Conservation (phyloP, 2,329 filamentous ascomycete genomes). For the Hymenoscyphus occultus region DNA sequence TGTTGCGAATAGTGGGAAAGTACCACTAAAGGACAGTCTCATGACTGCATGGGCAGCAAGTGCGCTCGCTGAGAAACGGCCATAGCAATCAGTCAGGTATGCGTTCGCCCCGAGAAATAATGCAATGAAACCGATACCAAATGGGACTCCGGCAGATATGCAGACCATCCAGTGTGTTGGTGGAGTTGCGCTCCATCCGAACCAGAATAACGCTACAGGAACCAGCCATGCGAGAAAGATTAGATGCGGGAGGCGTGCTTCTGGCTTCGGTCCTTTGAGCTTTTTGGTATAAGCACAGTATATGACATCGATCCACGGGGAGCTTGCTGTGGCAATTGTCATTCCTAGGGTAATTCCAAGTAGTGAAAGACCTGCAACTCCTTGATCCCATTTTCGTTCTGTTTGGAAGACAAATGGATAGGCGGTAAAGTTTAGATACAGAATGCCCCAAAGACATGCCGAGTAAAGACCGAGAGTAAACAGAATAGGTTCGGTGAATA, state of each 20-base stretch:
- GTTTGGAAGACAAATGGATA: constrained; percentile 49
- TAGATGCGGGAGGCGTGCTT: constrained; percentile 75
- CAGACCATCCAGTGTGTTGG: constrained; percentile 72
- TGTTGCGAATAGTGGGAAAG: constrained; percentile 70
- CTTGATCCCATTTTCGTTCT: constrained; percentile 43
- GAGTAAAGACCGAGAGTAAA: constrained; percentile 51
- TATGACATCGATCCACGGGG: background rate
- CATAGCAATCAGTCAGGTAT: constrained; percentile 72
- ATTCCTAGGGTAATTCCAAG: constrained; percentile 53
- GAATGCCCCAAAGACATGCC: constrained; percentile 39
- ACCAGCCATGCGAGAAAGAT: constrained; percentile 72
- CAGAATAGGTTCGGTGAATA: constrained; percentile 51
- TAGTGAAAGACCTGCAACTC: constrained; percentile 48
- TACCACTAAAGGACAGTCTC: constrained; percentile 75
- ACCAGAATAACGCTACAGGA: constrained; percentile 79
- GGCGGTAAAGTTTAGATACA: constrained; percentile 40
- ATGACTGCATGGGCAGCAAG: constrained; percentile 78
- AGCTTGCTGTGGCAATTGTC: constrained; percentile 43
- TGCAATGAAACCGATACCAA: constrained; percentile 61
- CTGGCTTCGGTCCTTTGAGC: constrained; percentile 63
- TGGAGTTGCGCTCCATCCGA: constrained; percentile 76
- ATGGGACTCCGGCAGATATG: constrained; percentile 67
- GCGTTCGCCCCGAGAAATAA: constrained; percentile 60
- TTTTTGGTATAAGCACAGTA: constrained; percentile 40
- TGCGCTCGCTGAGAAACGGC: constrained; percentile 68